Evolutionary conservation across 2,329 filamentous ascomycete species (phyloP), one percentile per base, ranked within the genome.

Genomic region (Colletotrichum salicis): DNA sequence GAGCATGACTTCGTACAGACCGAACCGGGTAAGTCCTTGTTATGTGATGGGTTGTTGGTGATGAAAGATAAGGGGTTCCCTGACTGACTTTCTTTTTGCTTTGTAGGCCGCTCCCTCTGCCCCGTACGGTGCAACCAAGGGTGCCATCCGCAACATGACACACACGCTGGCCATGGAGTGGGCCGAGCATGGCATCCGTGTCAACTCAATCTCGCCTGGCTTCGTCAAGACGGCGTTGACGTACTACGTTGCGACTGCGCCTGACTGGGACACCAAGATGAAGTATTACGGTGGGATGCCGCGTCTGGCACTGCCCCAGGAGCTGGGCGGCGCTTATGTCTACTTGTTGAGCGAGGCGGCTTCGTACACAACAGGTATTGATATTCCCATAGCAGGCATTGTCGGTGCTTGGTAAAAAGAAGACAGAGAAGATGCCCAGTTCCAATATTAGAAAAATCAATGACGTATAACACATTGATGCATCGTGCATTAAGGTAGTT

Each of bases 271-370:
- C 68, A 79, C 83, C 72, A 86, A 89, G 79, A 84, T 89, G 80
- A 85, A 88, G 78, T 89, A 89, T 76, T 89, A 89, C 74, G 86
- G 87, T 3, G 87, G 87, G 3, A 89, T 90, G 82, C 87, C 86
- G 12, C 79, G 87, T 33, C 74, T 90, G 48, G 88, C 87, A 0
- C 82, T 86, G 59, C 84, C 86, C 0, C 83, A 86, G 73, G 87
- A 90, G 78, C 78, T 90, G 3, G 86, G 87, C 2, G 87, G 87
- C n/a, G 88, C 87, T 1, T 89, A 89, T 74, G 86, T 89, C 5
- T 89, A 89, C 74, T 75, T 89, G 70, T 76, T 89, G n/a, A 86
- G 82, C 65, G 87, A 89, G 72, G 82, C 84, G 5, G 84, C 85
- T 13, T 83, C 79, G 31, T 86, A 86, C 75, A 87, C 85, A 6